Evolutionary conservation across 2,329 filamentous ascomycete species (phyloP).

Genomic region (Xylaria sp.): DNA sequence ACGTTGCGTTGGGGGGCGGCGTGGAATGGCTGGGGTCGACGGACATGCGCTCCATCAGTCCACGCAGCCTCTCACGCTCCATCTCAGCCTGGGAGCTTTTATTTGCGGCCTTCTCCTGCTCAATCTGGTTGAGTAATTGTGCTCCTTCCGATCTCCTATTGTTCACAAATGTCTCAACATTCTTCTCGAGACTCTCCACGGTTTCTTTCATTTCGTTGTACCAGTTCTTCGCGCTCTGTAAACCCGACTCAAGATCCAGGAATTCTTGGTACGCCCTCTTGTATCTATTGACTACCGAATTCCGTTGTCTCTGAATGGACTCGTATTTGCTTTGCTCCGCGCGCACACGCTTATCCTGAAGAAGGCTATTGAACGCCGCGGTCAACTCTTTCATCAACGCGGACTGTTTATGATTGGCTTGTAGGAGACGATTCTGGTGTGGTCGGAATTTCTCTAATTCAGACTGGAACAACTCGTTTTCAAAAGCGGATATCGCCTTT

Average conservation of each 20-base stretch:
- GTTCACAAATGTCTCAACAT: constrained; percentile 96
- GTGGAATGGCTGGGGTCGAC: constrained; percentile 70
- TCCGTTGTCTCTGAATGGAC: constrained; percentile 82
- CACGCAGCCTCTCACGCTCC: constrained; percentile 85
- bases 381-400: constrained; percentile 95
- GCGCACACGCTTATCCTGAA: constrained; percentile 93
- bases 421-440: constrained; percentile 88
- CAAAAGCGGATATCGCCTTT: constrained; percentile 92
- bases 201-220: constrained; percentile 97
- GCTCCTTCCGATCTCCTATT: constrained; percentile 92
- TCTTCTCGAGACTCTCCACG: constrained; percentile 90
- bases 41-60: constrained; percentile 95
- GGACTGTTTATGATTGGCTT: constrained; percentile 95
- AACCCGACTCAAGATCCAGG: constrained; percentile 84
- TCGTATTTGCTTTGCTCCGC: constrained; percentile 97
- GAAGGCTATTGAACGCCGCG: constrained; percentile 81
- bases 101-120: constrained; percentile 75
- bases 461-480: constrained; percentile 90
- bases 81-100: constrained; percentile 74
- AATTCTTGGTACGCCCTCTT: constrained; percentile 93
- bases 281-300: constrained; percentile 84
- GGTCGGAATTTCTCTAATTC: constrained; percentile 98
- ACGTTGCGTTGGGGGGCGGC: constrained; percentile 52
- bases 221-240: constrained; percentile 89
- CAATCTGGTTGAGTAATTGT: constrained; percentile 87